Base-by-base conservation (phyloP, 2,329 filamentous ascomycete genomes). In the Colletotrichum sp. region DNA sequence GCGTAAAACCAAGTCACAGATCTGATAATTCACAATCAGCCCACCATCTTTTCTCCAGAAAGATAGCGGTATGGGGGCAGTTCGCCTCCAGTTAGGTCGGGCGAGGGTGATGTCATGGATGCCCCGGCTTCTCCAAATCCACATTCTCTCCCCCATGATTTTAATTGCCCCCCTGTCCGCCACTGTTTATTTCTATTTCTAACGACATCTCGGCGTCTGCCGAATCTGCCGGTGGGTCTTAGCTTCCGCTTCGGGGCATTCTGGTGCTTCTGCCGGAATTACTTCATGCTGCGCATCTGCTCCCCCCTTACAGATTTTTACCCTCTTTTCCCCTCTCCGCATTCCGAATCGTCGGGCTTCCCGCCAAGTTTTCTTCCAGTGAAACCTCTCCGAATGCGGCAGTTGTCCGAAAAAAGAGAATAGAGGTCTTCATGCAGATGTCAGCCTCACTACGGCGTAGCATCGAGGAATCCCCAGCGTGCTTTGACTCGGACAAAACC, bases 91-190 rank as follows among this genome's bases (percentile, higher is more conserved):
- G 32, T 32, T 4, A 15, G 26, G 30, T 16, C 52, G 30, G 59
- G 57, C 21, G 49, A 62, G 34, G 32, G 26, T 73, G 73, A 65
- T 68, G 73, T 65, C 73, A 73, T 76, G 70, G 63, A 24, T 65
- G 34, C 63, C 63, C 64, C 21, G 21, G 18, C 64, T 71, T 72
- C 62, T 12, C 68, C 30, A n/a, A 55, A 32, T 49, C 34, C 67
- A 52, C 18, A 62, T 24, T n/a, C 52, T 30, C 34, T 30, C 52
- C 28, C 36, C 28, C 12, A n/a, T n/a, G 32, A 44, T 62, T 24
- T 26, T 21, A 13, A 16, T 44, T 52, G 9, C 6, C 28, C 68
- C 68, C 49, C 26, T 26, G 49, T 28, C 57, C 9, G 36, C n/a
- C 36, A 52, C 26, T 5, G 24, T 60, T 52, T 32, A 60, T 18